Evolutionary conservation across 768 basidiomycete species (phyloP), one percentile per base, ranked within the genome.

Genomic region (Cystobasidium onofrii): DNA sequence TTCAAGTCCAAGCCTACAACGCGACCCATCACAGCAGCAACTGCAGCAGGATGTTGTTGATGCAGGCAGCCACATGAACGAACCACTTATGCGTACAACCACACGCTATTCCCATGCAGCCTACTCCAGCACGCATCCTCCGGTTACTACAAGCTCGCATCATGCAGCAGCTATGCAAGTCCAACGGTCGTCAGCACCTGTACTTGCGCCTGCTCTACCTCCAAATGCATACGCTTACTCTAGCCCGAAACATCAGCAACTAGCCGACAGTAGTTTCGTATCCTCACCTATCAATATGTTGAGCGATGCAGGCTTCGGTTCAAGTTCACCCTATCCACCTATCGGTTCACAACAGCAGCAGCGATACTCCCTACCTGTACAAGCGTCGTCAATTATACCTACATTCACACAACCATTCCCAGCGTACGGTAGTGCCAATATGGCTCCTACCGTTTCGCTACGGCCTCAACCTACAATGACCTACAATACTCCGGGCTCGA

Each of bases 321-420:
- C 69, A 29, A 71, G 54, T 44, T 71, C 69, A 36, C 69, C 69
- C 6, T 71, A 71, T 39, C 69, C 69, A 6, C 69, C 69, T 2
- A 71, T 71, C 1, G 65, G 43, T 15, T 4, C 27, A 6, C 39
- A 52, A 55, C 55, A 55, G 69, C 52, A 55, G 54, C 52, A 55
- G 18, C 69, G 69, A 36, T 71, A 57, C 25, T 55, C 50, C 23
- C 33, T 71, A 4, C 69, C 69, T 17, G 20, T 46, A 23, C 63
- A 39, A 20, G 33, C 43, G 57, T 36, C 63, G 36, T 64, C 36
- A 41, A 27, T 27, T 1, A 31, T 60, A 12, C 69, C 33, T 29
- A 34, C 6, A 15, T 50, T 41, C 23, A 20, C 27, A 18, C 43
- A n/a, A 31, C 20, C 65, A 9, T 67, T 29, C 29, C 43, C 15